A percentile compares a stretch with the other conserved stretches of the same genome.
phyloP scores from a whole-genome alignment of 768 basidiomycete genomes.

The Boletus barrowsii region DNA sequence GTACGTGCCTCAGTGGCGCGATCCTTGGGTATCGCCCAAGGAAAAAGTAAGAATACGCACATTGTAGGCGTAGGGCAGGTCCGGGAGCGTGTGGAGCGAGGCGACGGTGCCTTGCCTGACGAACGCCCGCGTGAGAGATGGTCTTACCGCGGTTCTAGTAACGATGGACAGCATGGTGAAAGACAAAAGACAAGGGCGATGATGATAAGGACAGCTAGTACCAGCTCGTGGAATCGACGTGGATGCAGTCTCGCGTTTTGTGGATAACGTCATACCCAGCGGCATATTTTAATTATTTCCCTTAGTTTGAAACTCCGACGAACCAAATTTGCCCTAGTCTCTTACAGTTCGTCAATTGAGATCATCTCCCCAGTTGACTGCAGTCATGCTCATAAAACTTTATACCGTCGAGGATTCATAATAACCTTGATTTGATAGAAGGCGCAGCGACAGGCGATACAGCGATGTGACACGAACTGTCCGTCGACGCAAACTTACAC shows the following conservation, averaged over 20 bases:
- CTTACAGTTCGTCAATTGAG: too few species aligned
- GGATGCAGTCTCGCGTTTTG: not conserved
- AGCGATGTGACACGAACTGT: too few species aligned
- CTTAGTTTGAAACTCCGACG: too few species aligned
- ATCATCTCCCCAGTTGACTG: too few species aligned
- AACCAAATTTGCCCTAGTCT: too few species aligned
- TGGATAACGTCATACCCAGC: not conserved
- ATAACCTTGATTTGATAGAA: too few species aligned
- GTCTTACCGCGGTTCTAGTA: slow-evolving; percentile 39
- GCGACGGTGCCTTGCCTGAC: slow-evolving; percentile 40
- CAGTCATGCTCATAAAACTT: slow-evolving; percentile 3
- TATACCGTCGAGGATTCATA: slow-evolving; percentile 19
- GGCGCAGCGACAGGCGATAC: too few species aligned
- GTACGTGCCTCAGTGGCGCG: not conserved
- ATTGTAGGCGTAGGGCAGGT: slow-evolving; percentile 78
- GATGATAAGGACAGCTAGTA: not conserved
- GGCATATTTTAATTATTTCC: not conserved
- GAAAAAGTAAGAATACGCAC: slow-evolving; percentile 36
- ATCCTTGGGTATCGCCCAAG: too few species aligned
- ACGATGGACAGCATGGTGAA: slow-evolving; percentile 47
- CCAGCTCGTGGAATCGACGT: not conserved
- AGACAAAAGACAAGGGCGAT: not conserved
- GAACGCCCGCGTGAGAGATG: slow-evolving; percentile 45
- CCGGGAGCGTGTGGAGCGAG: slow-evolving; percentile 69
- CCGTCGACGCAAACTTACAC: slow-evolving; percentile 5